Conservation (phyloP, 139 green algal genomes). For the Eudorina sp. region DNA sequence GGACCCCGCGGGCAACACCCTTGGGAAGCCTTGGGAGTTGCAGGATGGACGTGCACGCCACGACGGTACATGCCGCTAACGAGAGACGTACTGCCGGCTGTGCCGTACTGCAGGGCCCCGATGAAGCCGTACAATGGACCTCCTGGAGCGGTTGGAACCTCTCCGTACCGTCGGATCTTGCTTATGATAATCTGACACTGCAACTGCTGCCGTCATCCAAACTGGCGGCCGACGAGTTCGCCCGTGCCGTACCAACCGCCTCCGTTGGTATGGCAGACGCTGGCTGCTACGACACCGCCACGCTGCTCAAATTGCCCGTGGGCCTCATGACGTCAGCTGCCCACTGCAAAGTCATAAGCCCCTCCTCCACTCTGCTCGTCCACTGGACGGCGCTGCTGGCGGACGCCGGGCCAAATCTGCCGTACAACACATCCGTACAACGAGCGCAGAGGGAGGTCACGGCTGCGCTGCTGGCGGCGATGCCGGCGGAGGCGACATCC, state of each 20-base stretch:
- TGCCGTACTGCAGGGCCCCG: not conserved
- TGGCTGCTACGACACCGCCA: slow-evolving; percentile 40
- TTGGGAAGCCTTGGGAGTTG: too few relatives aligned
- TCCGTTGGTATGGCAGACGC: not conserved
- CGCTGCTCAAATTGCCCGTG: not conserved
- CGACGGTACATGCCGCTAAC: too few relatives aligned
- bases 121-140: not conserved
- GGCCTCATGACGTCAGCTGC: not conserved
- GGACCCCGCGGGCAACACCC: too few relatives aligned
- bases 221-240: not conserved
- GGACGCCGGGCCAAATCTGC: not conserved
- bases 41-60: too few relatives aligned
- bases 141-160: slow-evolving; percentile 14
- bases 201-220: not conserved
- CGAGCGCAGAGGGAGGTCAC: not conserved
- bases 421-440: not conserved
- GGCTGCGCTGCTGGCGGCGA: not conserved
- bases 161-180: not conserved
- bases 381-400: not conserved
- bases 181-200: not conserved
- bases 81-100: not conserved
- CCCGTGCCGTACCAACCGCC: not conserved
- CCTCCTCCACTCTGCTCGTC: slow-evolving; percentile 29
- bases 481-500: not conserved
- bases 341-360: not conserved